phyloP scores from a whole-genome alignment of 1,284 basidiomycete genomes.

The Rhodotorula sp. region DNA sequence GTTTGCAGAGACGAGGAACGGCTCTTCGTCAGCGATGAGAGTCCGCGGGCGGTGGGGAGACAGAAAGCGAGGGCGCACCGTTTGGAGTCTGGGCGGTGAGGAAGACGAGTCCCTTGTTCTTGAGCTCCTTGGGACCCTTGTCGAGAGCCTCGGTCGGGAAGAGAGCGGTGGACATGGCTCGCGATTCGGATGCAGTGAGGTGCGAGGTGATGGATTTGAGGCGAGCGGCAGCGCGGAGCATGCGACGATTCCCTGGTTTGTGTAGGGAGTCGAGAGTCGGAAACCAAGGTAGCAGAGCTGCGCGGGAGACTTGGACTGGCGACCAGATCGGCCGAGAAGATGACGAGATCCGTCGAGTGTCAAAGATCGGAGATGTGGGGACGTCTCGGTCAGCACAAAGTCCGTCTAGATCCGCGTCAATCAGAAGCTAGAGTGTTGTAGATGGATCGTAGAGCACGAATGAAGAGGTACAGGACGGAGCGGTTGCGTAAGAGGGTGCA shows the following conservation, averaged over 20 bases:
- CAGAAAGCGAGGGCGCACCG: neutral
- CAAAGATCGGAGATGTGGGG: too few species aligned
- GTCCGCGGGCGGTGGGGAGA: neutral
- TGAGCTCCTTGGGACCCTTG: conserved; percentile 18
- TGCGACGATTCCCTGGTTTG: neutral
- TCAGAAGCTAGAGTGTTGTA: too few species aligned
- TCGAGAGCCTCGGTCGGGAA: conserved; percentile 3
- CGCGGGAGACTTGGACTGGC: too few species aligned
- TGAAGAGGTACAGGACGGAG: too few species aligned
- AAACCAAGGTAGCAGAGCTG: too few species aligned
- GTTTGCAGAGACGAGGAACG: neutral
- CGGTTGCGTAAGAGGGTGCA: too few species aligned
- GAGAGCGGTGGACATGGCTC: neutral
- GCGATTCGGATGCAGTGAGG: neutral
- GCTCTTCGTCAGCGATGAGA: neutral
- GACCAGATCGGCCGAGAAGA: too few species aligned
- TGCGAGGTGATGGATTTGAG: neutral
- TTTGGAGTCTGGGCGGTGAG: conserved; percentile 10
- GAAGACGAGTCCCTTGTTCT: conserved; percentile 20
- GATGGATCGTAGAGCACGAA: too few species aligned
- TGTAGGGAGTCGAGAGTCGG: neutral
- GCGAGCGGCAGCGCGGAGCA: neutral
- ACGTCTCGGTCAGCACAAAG: too few species aligned
- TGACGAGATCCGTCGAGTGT: too few species aligned
- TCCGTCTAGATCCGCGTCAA: too few species aligned